Evolutionary conservation across 1,139 yeast species (phyloP).

Genomic region (Geotrichum siamense): DNA sequence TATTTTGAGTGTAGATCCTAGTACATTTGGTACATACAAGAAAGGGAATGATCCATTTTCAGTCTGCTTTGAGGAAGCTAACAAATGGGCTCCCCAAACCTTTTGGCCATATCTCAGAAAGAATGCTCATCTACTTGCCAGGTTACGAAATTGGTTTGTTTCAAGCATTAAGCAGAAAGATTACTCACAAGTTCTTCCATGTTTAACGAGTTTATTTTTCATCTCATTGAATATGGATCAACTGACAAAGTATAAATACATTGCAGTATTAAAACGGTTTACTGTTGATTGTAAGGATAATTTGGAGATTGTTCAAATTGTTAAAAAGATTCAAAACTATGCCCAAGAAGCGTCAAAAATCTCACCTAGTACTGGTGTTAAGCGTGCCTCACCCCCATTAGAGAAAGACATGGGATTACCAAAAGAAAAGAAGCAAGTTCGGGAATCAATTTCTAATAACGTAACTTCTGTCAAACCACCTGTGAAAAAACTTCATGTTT

Average conservation of each 20-base stretch:
- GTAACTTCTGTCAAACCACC: too few relatives aligned
- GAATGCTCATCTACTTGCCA: slow-evolving; percentile 21
- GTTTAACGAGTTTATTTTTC: slow-evolving; percentile 22
- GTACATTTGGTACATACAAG: neutral
- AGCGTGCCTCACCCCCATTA: slow-evolving; percentile 2
- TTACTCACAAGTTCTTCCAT: slow-evolving; percentile 19
- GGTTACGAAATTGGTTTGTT: slow-evolving; percentile 32
- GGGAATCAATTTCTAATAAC: too few relatives aligned
- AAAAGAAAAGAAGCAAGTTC: neutral
- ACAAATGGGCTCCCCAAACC: slow-evolving; percentile 19
- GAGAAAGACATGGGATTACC: neutral
- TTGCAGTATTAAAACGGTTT: slow-evolving; percentile 22
- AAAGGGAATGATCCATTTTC: slow-evolving; percentile 26
- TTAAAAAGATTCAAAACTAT: slow-evolving; percentile 6
- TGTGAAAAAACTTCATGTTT: too few relatives aligned
- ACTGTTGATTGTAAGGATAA: too few relatives aligned
- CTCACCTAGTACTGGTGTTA: slow-evolving; percentile 7
- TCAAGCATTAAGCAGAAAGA: slow-evolving; percentile 19
- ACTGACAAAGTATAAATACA: slow-evolving; percentile 24
- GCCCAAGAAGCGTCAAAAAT: neutral
- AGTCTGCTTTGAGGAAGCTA: slow-evolving; percentile 23
- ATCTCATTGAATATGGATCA: slow-evolving; percentile 24
- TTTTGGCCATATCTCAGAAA: slow-evolving; percentile 25
- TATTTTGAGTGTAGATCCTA: slow-evolving; percentile 12
- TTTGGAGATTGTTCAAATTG: slow-evolving; percentile 10